These are phyloP conservation scores for Wickerhamomyces rabaulensis DNA, from an alignment of 805 yeast genomes.

Conservation along the genomic window DNA sequence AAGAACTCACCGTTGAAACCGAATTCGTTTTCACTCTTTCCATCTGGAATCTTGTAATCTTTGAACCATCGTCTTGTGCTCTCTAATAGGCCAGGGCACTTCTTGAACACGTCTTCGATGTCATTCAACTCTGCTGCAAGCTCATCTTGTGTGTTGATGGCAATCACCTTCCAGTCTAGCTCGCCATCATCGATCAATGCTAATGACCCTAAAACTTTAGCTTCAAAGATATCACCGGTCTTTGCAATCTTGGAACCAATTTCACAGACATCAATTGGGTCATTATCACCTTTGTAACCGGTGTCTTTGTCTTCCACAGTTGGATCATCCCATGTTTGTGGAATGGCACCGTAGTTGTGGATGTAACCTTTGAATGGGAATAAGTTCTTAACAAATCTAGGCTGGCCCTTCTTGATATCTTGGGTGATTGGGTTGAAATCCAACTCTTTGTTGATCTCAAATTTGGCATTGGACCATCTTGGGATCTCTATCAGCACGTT, in stretches of 20 bases:
- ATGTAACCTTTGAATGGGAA: conserved; percentile 84
- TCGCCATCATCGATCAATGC: conserved; percentile 91
- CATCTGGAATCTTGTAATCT: conserved; percentile 78
- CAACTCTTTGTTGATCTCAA: conserved; percentile 59
- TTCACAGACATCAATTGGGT: conserved; percentile 92
- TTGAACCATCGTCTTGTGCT: conserved; percentile 77
- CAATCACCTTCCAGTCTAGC: conserved; percentile 90
- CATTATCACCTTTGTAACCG: conserved; percentile 75
- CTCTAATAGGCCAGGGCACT: conserved; percentile 66
- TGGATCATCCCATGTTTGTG: conserved; percentile 99
- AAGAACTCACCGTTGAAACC: conserved; percentile 68
- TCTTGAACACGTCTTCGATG: conserved; percentile 60
- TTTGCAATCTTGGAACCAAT: conserved; percentile 46
- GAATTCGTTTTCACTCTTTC: conserved; percentile 69
- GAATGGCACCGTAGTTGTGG: conserved; percentile 84
- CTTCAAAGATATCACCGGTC: conserved; percentile 62
- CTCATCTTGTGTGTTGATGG: conserved; percentile 63
- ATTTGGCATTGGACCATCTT: conserved; percentile 78
- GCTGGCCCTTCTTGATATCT: conserved; percentile 69
- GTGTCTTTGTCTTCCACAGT: conserved; percentile 40
- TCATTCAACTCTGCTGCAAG: conserved; percentile 54
- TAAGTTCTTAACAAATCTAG: conserved; percentile 70
- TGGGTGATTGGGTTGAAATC: conserved; percentile 75
- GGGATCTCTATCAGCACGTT: conserved; percentile 75
- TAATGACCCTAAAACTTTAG: conserved; percentile 68